Evolutionary conservation across 768 basidiomycete species (phyloP), one percentile per base, ranked within the genome.

Genomic region (Psilocybe subaeruginosa): DNA sequence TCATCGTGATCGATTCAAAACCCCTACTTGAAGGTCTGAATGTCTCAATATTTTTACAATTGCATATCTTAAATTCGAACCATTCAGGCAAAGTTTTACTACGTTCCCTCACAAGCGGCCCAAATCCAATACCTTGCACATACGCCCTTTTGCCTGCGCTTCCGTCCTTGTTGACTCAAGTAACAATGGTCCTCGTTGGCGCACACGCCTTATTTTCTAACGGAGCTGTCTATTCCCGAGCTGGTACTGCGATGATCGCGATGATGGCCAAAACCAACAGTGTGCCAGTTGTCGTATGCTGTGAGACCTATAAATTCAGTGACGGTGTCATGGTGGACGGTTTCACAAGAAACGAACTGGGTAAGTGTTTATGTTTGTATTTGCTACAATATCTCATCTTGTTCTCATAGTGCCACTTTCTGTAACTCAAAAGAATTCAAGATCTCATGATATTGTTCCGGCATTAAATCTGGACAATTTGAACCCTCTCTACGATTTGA

Each of bases 261-360:
- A 97, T 99, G 96, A 88, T 98, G 82, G 93, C 94, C 1, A 93
- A 93, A 73, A 86, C 87, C 50, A 85, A 90, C 68, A 89, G 88
- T 23, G 91, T 98, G 0, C 97, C 97, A 4, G 95, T 99, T 6
- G 86, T 99, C 37, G 95, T 97, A 27, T 98, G 95, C 65, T 97
- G 96, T 68, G 97, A 99, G 76, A 99, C 97, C 3, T 99, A 99
- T 79, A 99, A 99, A 74, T 99, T 96, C 69, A 92, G 92, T 16
- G 97, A 99, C 67, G 87, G 87, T 35, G 90, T 99, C 30, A 89
- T 92, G 74, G 80, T 99, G 57, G 97, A 99, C 73, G 91, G 91
- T 17, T 95, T 99, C 67, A 94, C 92, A 47, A 95, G 93, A 74
- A 99, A 99, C 69, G 97, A 99, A 75, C 79, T 98, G 43, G 97